These are phyloP conservation scores for Acmispon strigosus DNA, from an alignment of 306 rosid species.

Conservation along the genomic window DNA sequence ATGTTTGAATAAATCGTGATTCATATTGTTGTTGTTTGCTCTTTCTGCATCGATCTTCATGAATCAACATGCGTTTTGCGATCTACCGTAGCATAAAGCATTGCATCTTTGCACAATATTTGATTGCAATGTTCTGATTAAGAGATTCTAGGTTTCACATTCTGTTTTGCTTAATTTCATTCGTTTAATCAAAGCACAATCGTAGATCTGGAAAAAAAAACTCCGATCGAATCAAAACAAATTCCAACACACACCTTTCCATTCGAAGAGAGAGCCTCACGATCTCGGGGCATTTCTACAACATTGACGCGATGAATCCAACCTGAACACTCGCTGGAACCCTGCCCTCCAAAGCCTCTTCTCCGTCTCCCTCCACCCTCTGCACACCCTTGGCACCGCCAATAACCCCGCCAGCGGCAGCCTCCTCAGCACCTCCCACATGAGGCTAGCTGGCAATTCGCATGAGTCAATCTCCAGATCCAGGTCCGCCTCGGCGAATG, in stretches of 20 bases:
- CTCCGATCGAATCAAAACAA: not conserved
- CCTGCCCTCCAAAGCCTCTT: conserved; percentile 77
- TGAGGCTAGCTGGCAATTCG: conserved; percentile 48
- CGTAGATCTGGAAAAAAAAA: conserved; percentile 40
- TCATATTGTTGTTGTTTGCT: not conserved
- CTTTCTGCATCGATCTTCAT: not conserved
- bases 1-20: not conserved
- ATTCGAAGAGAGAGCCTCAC: conserved; percentile 76
- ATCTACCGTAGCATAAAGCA: not conserved
- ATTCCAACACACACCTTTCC: conserved; percentile 62
- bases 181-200: not conserved
- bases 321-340: conserved; percentile 69
- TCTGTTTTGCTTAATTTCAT: not conserved
- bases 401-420: conserved; percentile 71
- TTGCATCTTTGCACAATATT: not conserved
- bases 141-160: not conserved
- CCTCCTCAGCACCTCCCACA: conserved; percentile 79
- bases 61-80: conserved; percentile 24
- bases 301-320: conserved; percentile 68
- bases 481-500: conserved; percentile 9
- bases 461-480: conserved; percentile 38
- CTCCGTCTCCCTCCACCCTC: conserved; percentile 75
- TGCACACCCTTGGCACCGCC: conserved; percentile 72
- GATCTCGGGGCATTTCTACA: conserved; percentile 76
- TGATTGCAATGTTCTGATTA: not conserved